Evolutionary conservation across 345 rosid genomes (phyloP).

Genomic region (Heritiera littoralis): DNA sequence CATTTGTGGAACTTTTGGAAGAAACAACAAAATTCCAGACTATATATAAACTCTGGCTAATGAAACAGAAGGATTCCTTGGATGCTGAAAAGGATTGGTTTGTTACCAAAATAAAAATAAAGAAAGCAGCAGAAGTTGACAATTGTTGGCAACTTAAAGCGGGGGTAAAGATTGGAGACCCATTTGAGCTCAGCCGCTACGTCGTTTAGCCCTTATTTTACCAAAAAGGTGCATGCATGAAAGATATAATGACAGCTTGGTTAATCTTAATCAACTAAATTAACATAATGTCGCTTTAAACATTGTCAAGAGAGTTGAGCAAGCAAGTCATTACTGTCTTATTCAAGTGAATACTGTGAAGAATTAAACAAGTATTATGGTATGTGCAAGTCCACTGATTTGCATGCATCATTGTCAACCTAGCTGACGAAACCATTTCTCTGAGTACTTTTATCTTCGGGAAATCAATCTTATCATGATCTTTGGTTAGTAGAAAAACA

Average conservation of each 20-base stretch:
- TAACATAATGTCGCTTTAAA: neutral
- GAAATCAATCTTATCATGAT: constrained; percentile 6
- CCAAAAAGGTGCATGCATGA: constrained; percentile 25
- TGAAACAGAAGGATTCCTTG: constrained; percentile 21
- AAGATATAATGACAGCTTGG: neutral
- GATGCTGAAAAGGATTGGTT: constrained; percentile 25
- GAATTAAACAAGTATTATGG: neutral
- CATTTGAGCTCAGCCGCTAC: constrained; percentile 44
- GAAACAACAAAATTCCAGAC: neutral
- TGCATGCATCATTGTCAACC: constrained; percentile 37
- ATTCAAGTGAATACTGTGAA: constrained; percentile 16
- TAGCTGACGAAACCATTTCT: constrained; percentile 2
- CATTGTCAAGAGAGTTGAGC: too few species aligned
- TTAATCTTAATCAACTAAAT: neutral
- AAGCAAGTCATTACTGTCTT: constrained; percentile 23
- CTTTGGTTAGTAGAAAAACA: neutral
- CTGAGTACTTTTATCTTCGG: neutral
- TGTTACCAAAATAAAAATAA: constrained; percentile 18
- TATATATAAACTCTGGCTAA: neutral
- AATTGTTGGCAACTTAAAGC: constrained; percentile 28
- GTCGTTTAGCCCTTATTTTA: constrained; percentile 21
- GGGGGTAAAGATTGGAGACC: constrained; percentile 21
- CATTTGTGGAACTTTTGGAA: neutral
- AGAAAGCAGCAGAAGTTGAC: constrained; percentile 32
- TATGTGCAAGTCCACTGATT: constrained; percentile 23